These are phyloP conservation scores for Colletotrichum gigasporum DNA, from an alignment of 2,329 filamentous ascomycete genomes.

Conservation along the genomic window DNA sequence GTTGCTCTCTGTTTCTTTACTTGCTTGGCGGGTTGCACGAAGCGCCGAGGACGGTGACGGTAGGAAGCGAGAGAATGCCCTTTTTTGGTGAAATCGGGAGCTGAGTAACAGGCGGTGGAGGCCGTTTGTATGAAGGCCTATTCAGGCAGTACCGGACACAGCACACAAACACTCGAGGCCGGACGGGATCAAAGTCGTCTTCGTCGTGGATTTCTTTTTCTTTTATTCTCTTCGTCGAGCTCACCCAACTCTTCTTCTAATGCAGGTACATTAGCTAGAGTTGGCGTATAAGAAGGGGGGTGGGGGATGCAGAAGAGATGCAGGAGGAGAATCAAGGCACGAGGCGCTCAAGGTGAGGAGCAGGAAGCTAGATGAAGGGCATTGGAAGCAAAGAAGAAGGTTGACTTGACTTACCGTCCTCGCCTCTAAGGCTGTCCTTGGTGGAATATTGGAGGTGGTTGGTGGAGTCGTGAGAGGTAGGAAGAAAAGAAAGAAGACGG, in stretches of 20 bases:
- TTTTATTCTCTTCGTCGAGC: slow-evolving; percentile 27
- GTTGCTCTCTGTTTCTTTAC: neutral
- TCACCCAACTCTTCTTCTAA: slow-evolving; percentile 33
- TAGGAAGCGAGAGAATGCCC: slow-evolving; percentile 31
- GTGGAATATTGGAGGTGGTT: slow-evolving; percentile 42
- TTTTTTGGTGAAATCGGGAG: slow-evolving; percentile 18
- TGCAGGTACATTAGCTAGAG: slow-evolving; percentile 33
- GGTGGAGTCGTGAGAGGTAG: slow-evolving; percentile 45
- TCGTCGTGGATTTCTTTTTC: slow-evolving; percentile 2
- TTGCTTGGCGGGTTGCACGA: slow-evolving; percentile 23
- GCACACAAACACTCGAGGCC: slow-evolving; percentile 24
- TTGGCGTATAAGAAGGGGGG: slow-evolving; percentile 29
- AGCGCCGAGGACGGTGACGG: slow-evolving; percentile 25
- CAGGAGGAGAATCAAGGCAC: slow-evolving; percentile 11
- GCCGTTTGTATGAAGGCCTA: slow-evolving; percentile 27
- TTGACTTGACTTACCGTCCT: slow-evolving; percentile 32
- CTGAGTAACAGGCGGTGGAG: slow-evolving; percentile 29
- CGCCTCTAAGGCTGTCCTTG: slow-evolving; percentile 32
- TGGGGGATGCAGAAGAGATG: slow-evolving; percentile 17
- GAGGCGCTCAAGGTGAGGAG: slow-evolving; percentile 8
- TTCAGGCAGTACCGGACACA: slow-evolving; percentile 19
- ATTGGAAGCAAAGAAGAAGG: slow-evolving; percentile 30
- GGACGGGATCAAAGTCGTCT: slow-evolving; percentile 13
- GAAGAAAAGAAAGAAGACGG: slow-evolving; percentile 36
- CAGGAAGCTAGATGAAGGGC: slow-evolving; percentile 17